Conservation (phyloP, 2,329 filamentous ascomycete species). For the Fusarium anthophilum region DNA sequence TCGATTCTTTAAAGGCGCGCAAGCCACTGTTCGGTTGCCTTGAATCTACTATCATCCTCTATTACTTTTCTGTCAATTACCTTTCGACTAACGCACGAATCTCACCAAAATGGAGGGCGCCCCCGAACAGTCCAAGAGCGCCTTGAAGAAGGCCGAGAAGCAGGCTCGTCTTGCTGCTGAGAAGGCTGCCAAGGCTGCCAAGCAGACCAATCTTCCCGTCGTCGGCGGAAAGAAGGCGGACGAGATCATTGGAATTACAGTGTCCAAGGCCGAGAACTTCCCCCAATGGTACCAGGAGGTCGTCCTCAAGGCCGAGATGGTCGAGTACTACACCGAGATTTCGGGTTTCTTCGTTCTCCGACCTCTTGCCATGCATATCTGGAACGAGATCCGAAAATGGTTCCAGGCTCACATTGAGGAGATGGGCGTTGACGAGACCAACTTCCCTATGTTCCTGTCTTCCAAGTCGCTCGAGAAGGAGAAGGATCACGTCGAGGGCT, state of each 20-base stretch:
- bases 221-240: slow-evolving; percentile 69
- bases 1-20: slow-evolving; percentile 25
- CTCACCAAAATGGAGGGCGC: slow-evolving; percentile 47
- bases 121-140: slow-evolving; percentile 65
- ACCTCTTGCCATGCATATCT: slow-evolving; percentile 72
- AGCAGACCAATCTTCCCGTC: slow-evolving; percentile 60
- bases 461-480: slow-evolving; percentile 87
- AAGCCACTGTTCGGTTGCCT: slow-evolving; percentile 21
- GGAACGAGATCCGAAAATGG: slow-evolving; percentile 73
- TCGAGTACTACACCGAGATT: slow-evolving; percentile 94
- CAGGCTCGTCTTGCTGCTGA: slow-evolving; percentile 68
- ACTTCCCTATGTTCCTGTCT: slow-evolving; percentile 96
- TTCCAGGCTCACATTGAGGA: slow-evolving; percentile 82
- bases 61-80: background rate
- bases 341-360: slow-evolving; percentile 97
- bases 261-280: slow-evolving; percentile 86
- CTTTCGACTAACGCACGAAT: slow-evolving; percentile 14
- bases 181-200: slow-evolving; percentile 70
- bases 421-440: slow-evolving; percentile 93
- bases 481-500: slow-evolving; percentile 98
- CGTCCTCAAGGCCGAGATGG: slow-evolving; percentile 94
- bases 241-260: slow-evolving; percentile 87
- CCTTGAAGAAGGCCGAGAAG: slow-evolving; percentile 73
- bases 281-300: slow-evolving; percentile 98
- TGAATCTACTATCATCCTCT: background rate